A percentile compares a stretch with the other conserved stretches of the same genome.
Evolutionary conservation across 768 basidiomycete genomes (phyloP).

Genomic region (Rhizopogon vesiculosus): DNA sequence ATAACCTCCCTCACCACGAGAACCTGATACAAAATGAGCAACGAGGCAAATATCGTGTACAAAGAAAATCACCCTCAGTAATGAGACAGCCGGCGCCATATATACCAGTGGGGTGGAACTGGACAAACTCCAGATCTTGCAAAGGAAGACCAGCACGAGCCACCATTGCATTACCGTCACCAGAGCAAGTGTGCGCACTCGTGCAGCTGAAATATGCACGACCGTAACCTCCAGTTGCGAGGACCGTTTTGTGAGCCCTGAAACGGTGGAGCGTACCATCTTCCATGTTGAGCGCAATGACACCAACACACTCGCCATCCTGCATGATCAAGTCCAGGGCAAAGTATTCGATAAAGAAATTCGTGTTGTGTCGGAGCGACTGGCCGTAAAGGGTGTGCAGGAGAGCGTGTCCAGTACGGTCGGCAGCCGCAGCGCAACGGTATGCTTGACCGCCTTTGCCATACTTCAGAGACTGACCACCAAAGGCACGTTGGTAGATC

Average conservation of each 20-base stretch:
- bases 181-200: constrained; percentile 97
- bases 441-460: constrained; percentile 99
- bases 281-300: constrained; percentile 99
- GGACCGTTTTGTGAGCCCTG: constrained; percentile 96
- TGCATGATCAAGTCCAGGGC: constrained; percentile 99
- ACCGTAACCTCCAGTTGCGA: constrained; percentile 98
- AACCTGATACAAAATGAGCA: constrained; percentile 47
- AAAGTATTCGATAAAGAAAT: constrained; percentile 99
- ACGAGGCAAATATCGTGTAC: not conserved
- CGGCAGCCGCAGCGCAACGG: constrained; percentile 97
- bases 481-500: constrained; percentile 99
- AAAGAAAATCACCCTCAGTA: constrained; percentile 70
- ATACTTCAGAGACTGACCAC: constrained; percentile 94
- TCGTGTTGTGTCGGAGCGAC: constrained; percentile 97
- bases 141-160: constrained; percentile 92
- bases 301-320: constrained; percentile 98
- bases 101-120: constrained; percentile 99
- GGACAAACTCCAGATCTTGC: constrained; percentile 98
- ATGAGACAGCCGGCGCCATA: constrained; percentile 99
- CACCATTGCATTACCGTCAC: constrained; percentile 99
- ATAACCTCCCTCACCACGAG: constrained; percentile 99
- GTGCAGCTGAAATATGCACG: constrained; percentile 99
- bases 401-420: constrained; percentile 97
- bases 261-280: constrained; percentile 98
- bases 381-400: constrained; percentile 99